Evolutionary conservation across 2,329 filamentous ascomycete genomes (phyloP), one percentile per base, ranked within the genome.

Genomic region (Fonsecaea multimorphosa): DNA sequence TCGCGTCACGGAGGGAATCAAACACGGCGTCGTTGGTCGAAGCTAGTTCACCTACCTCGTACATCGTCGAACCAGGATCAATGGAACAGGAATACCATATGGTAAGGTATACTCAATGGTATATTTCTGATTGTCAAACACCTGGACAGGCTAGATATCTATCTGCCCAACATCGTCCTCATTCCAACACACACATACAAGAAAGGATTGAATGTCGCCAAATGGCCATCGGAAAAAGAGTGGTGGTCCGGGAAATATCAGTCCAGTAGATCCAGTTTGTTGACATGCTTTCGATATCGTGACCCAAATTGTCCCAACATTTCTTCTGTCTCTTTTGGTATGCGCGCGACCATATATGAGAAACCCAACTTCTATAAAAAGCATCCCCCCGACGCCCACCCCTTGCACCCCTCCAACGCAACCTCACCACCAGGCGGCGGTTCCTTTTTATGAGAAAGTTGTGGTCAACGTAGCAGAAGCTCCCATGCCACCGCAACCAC

Each of bases 401-500:
- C 14, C 36, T 16, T n/a, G 5, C 14, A 14, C 3, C 3, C 29
- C 5, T 9, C 9, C 44, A 24, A 9, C 44, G 7, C 44, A 24
- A 22, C 19, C 44, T 49, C 2, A 49, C 22, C 19, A 49, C n/a
- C 44, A 11, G 44, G 22, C 11, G 19, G 19, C 11, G 3, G 29
- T 19, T 22, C 4, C 8, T 54, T n/a, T 54, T 64, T 63, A 70
- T 53, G 65, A 61, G 52, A 70, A 67, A 44, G 67, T 69, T 3
- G 68, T 70, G 44, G 61, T 65, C 57, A 72, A 66, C n/a, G 63
- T 65, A 44, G 68, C 70, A 56, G 49, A 58, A n/a, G 60, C 34
- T n/a, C 70, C 70, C 70, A 72, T 72, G 53, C 68, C 68, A 61
- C 70, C 68, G 36, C 70, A 72, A 24, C 70, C 70, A 59, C 70